These are phyloP conservation scores for Bonia amplexicaulis DNA, from an alignment of 176 grass and related monocot species.

Conservation along the genomic window DNA sequence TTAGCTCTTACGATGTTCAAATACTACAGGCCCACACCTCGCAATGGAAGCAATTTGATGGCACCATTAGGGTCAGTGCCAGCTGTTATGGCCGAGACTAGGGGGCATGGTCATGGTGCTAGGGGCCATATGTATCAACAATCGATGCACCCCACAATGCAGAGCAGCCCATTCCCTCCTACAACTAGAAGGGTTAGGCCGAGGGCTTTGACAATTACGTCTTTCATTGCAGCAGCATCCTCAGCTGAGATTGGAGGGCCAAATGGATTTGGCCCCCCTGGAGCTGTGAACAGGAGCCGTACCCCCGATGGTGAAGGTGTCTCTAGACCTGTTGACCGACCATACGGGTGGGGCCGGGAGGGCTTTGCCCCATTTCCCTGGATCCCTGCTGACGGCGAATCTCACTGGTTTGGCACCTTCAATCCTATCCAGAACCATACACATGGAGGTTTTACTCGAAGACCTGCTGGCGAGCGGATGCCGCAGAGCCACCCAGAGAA, in stretches of 20 bases:
- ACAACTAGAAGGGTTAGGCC: constrained; percentile 65
- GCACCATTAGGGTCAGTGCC: constrained; percentile 46
- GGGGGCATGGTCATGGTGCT: constrained; percentile 54
- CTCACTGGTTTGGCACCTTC: constrained; percentile 76
- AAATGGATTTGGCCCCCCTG: constrained; percentile 54
- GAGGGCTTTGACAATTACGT: constrained; percentile 64
- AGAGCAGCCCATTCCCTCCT: constrained; percentile 44
- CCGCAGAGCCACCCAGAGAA: constrained; percentile 43
- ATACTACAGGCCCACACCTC: constrained; percentile 56
- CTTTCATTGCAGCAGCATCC: constrained; percentile 59
- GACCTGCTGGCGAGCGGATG: constrained; percentile 43
- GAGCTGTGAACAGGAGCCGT: constrained; percentile 40
- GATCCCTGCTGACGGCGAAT: constrained; percentile 55
- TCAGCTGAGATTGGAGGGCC: constrained; percentile 49
- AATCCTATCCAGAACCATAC: constrained; percentile 54
- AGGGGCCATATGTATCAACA: constrained; percentile 57
- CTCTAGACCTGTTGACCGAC: constrained; percentile 42
- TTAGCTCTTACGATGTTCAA: constrained; percentile 4
- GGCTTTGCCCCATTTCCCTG: constrained; percentile 45
- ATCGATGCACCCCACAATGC: constrained; percentile 47
- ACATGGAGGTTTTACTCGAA: constrained; percentile 51
- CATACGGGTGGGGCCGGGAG: constrained; percentile 52
- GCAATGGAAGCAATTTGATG: constrained; percentile 55
- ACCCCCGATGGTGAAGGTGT: constrained; percentile 43
- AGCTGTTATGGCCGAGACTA: constrained; percentile 51